Evolutionary conservation across 2,329 filamentous ascomycete species (phyloP).

Genomic region (Fusarium pseudoanthophilum): DNA sequence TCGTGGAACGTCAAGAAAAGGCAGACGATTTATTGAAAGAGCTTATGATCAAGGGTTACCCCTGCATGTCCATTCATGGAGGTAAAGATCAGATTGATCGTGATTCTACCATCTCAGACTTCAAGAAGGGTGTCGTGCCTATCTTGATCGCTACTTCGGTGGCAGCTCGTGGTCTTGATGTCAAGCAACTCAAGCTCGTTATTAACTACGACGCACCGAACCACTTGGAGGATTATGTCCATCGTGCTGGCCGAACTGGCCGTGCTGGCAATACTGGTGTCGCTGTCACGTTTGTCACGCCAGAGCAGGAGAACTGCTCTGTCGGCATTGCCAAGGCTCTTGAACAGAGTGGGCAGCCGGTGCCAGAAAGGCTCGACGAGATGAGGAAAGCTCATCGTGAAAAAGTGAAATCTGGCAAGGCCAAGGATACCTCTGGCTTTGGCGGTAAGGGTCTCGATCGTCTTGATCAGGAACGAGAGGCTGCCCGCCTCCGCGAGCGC

Average conservation of each 20-base stretch:
- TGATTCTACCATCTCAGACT: slow-evolving; percentile 91
- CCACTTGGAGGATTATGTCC: slow-evolving; percentile 96
- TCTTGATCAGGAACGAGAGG: slow-evolving; percentile 90
- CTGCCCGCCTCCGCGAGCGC: slow-evolving; percentile 84
- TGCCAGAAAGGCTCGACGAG: slow-evolving; percentile 75
- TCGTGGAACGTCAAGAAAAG: slow-evolving; percentile 92
- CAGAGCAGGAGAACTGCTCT: slow-evolving; percentile 90
- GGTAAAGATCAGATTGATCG: slow-evolving; percentile 94
- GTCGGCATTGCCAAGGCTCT: slow-evolving; percentile 89
- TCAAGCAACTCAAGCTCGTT: slow-evolving; percentile 94
- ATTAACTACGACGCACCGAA: slow-evolving; percentile 96
- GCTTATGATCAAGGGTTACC: slow-evolving; percentile 84
- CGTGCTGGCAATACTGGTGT: slow-evolving; percentile 94
- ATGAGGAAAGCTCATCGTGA: slow-evolving; percentile 81
- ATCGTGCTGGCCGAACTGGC: slow-evolving; percentile 91
- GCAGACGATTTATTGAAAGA: slow-evolving; percentile 83
- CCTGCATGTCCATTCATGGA: slow-evolving; percentile 92
- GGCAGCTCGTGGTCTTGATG: slow-evolving; percentile 92
- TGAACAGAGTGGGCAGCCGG: slow-evolving; percentile 87
- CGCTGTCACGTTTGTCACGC: slow-evolving; percentile 92
- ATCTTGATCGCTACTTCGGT: slow-evolving; percentile 95
- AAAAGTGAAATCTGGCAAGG: slow-evolving; percentile 92
- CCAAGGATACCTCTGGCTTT: slow-evolving; percentile 89
- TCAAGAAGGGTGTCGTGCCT: slow-evolving; percentile 90
- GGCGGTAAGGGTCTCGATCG: slow-evolving; percentile 94